Percentiles rank a stretch among this genome's conserved stretches.
phyloP scores from a whole-genome alignment of 1,139 yeast genomes.

The Suhomyces maxii region DNA sequence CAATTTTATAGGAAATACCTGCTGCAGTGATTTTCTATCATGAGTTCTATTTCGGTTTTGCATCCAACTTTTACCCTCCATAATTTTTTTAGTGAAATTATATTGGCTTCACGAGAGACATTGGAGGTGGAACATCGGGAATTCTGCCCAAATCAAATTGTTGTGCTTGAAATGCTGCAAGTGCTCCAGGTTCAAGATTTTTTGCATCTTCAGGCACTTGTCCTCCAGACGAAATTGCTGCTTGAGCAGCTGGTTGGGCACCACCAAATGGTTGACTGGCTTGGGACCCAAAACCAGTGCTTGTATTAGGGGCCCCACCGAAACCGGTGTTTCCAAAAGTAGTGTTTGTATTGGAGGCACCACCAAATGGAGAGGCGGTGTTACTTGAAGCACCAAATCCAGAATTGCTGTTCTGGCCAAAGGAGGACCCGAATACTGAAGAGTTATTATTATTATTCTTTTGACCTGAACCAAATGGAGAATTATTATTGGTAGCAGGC shows the following conservation, averaged over 20 bases:
- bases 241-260: background rate
- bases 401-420: no score
- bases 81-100: background rate
- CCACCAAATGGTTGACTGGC: constrained; percentile 12
- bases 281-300: background rate
- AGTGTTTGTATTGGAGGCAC: constrained; percentile 9
- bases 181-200: constrained; percentile 43
- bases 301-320: constrained; percentile 10
- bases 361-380: constrained; percentile 13
- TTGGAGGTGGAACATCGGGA: constrained; percentile 83
- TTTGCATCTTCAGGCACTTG: constrained; percentile 14
- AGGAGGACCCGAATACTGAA: background rate
- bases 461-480: constrained; percentile 11
- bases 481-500: background rate
- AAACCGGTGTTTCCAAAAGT: constrained; percentile 12
- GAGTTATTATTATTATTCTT: background rate
- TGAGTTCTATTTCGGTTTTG: no score
- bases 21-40: no score
- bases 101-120: constrained; percentile 19
- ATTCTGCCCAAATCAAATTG: constrained; percentile 63
- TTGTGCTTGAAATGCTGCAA: constrained; percentile 51
- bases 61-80: no score
- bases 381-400: background rate
- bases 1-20: no score
- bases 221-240: background rate